These are phyloP conservation scores for Ostreobium quekettii DNA, from an alignment of 139 green algal genomes.

Conservation along the genomic window DNA sequence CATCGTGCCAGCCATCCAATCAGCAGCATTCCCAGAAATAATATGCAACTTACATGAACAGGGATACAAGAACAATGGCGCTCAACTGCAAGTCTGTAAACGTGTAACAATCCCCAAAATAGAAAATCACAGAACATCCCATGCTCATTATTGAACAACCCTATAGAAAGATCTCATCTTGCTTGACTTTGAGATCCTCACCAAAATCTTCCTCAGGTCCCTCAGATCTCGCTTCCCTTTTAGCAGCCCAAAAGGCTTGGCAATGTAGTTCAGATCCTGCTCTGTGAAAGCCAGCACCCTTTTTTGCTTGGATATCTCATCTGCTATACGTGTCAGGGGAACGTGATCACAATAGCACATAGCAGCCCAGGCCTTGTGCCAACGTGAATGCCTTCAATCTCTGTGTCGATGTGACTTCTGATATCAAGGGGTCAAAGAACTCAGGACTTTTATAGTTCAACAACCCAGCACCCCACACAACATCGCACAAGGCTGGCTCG, in stretches of 20 bases:
- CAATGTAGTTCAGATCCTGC: background rate
- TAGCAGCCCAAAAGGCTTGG: background rate
- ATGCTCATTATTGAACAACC: too few species aligned
- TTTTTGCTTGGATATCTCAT: background rate
- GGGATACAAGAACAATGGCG: too few species aligned
- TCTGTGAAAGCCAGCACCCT: background rate
- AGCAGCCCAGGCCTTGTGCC: background rate
- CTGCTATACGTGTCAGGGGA: background rate
- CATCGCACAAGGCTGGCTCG: background rate
- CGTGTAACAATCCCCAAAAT: too few species aligned
- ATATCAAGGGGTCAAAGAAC: background rate
- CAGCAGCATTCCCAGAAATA: too few species aligned
- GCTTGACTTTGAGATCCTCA: too few species aligned
- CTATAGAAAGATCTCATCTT: too few species aligned
- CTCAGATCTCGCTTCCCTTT: background rate
- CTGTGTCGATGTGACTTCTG: background rate
- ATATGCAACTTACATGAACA: too few species aligned
- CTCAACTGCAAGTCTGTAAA: too few species aligned
- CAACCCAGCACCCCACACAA: background rate
- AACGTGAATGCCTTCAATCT: slow-evolving; percentile 3
- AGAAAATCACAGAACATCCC: too few species aligned
- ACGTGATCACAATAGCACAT: background rate
- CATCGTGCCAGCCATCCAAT: too few species aligned
- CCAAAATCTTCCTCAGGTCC: too few species aligned
- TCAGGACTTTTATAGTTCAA: slow-evolving; percentile 1